Percentiles rank a stretch among this genome's conserved stretches.
phyloP scores from a whole-genome alignment of 2,329 filamentous ascomycete species.

The Coniochaeta prunicola region DNA sequence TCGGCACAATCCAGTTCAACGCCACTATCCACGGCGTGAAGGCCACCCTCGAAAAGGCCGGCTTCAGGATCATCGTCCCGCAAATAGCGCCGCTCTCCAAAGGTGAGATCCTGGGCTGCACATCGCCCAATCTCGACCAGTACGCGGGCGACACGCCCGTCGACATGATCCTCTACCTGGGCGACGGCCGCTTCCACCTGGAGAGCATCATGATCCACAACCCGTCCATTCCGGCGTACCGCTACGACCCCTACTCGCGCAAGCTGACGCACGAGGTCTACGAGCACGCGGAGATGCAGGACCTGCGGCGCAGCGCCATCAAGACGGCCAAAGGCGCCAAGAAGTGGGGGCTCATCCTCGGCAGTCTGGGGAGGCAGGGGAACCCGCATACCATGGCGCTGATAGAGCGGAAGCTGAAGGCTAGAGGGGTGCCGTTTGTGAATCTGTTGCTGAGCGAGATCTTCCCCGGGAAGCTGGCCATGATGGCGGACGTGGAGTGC shows the following conservation, averaged over 20 bases:
- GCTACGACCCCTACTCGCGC: slow-evolving; percentile 94
- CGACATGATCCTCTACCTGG: slow-evolving; percentile 80
- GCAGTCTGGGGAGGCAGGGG: slow-evolving; percentile 85
- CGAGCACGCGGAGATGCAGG: slow-evolving; percentile 85
- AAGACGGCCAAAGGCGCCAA: slow-evolving; percentile 64
- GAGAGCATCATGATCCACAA: slow-evolving; percentile 99
- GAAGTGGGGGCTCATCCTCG: slow-evolving; percentile 94
- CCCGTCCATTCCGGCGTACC: slow-evolving; percentile 79
- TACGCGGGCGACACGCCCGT: slow-evolving; percentile 31
- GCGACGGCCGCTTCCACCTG: slow-evolving; percentile 90
- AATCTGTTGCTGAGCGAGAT: slow-evolving; percentile 90
- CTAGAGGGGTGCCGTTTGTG: slow-evolving; percentile 70
- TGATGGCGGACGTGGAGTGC: slow-evolving; percentile 91
- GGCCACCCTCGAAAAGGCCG: slow-evolving; percentile 69
- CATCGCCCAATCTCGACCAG: slow-evolving; percentile 55
- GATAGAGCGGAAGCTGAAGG: slow-evolving; percentile 70
- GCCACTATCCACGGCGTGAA: slow-evolving; percentile 86
- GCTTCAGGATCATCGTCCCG: slow-evolving; percentile 79
- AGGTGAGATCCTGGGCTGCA: slow-evolving; percentile 96
- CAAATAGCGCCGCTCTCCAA: slow-evolving; percentile 91
- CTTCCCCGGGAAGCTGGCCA: slow-evolving; percentile 87
- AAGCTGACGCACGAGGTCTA: slow-evolving; percentile 88
- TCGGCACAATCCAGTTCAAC: slow-evolving; percentile 98
- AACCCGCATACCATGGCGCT: slow-evolving; percentile 88
- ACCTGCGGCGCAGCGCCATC: slow-evolving; percentile 71